Base-by-base conservation (phyloP, 78 protist genomes). In the Paratrimastix pyriformis region DNA sequence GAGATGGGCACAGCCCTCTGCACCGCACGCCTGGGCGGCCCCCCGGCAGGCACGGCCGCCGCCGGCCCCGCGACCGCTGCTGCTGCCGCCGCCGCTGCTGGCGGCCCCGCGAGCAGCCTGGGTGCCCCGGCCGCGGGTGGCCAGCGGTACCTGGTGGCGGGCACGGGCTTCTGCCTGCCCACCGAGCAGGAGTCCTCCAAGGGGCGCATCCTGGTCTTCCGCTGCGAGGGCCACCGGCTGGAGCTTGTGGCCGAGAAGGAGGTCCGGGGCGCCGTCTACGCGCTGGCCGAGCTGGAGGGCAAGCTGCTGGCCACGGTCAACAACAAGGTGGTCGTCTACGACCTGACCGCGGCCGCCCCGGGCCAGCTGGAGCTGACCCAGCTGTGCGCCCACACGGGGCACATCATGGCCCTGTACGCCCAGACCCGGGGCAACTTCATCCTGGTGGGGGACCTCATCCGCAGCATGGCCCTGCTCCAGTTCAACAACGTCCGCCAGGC, bases 361-460 rank as follows among this genome's bases (percentile, higher is more conserved):
- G 30, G 11, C 2, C 39, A 26, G 40, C 55, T 43, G 18, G 84
- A 40, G 69, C 84, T 84, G 77, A 42, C 11, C 5, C 24, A 29
- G 5, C 87, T 82, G 65, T 57, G 72, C 80, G 39, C 42, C 4
- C 79, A 86, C 73, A 73, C 73, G 46, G 91, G 93, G 15, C 87
- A 83, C 54, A 80, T 88, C 29, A 64, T 88, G 35, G 83, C 66
- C 5, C 43, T 75, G n/a, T 75, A 26, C 30, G 43, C 87, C 35
- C 72, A 46, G 45, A 6, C 79, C 13, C 68, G 87, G 52, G 95
- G 91, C 37, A 91, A 91, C 64, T 88, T 86, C 73, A 76, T 90
- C 24, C 38, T 91, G 1, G 97, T 83, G 30, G 94, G 91, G n/a
- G 93, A 92, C 65, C 59, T 89, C 65, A 87, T 88, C 91, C 84